Conservation (phyloP, 2,329 filamentous ascomycete genomes). For the Dichotomopilus funicola region DNA sequence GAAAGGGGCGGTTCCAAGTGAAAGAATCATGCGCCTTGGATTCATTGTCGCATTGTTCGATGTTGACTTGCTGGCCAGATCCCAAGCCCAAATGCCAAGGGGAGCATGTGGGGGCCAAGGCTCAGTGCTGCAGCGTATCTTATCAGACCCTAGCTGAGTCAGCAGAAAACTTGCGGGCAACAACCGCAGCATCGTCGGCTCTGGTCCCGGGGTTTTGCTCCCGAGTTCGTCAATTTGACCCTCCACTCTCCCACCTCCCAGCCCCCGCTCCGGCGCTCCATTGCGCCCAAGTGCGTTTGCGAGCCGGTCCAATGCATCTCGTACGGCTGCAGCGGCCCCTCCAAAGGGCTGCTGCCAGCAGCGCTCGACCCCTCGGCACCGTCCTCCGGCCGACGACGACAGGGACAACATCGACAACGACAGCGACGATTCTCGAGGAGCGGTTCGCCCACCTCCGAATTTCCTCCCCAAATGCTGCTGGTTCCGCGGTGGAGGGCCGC, state of each 20-base stretch:
- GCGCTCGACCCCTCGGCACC: slow-evolving; percentile 32
- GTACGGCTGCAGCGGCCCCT: slow-evolving; percentile 42
- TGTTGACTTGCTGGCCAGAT: slow-evolving; percentile 2
- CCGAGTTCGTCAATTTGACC: background rate
- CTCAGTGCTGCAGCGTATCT: slow-evolving; percentile 13
- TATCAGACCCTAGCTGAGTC: slow-evolving; percentile 29
- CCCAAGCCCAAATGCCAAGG: too few species aligned
- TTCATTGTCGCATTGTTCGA: background rate
- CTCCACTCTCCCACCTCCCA: background rate
- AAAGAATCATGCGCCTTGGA: background rate
- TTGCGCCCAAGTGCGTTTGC: slow-evolving; percentile 14
- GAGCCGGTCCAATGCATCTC: slow-evolving; percentile 36
- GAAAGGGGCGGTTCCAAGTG: background rate
- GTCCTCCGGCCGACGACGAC: slow-evolving; percentile 29
- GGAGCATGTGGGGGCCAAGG: background rate
- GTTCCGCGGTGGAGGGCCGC: slow-evolving; percentile 42
- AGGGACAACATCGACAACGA: slow-evolving; percentile 13
- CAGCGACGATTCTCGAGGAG: slow-evolving; percentile 21
- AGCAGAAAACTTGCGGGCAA: slow-evolving; percentile 31
- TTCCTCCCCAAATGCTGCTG: slow-evolving; percentile 27
- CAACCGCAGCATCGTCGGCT: background rate
- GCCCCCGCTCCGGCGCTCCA: background rate
- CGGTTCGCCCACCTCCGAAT: slow-evolving; percentile 32
- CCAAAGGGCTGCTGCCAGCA: slow-evolving; percentile 39
- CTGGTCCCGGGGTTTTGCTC: slow-evolving; percentile 7